phyloP scores from a whole-genome alignment of 2,329 filamentous ascomycete species.

The Fusarium albidum region DNA sequence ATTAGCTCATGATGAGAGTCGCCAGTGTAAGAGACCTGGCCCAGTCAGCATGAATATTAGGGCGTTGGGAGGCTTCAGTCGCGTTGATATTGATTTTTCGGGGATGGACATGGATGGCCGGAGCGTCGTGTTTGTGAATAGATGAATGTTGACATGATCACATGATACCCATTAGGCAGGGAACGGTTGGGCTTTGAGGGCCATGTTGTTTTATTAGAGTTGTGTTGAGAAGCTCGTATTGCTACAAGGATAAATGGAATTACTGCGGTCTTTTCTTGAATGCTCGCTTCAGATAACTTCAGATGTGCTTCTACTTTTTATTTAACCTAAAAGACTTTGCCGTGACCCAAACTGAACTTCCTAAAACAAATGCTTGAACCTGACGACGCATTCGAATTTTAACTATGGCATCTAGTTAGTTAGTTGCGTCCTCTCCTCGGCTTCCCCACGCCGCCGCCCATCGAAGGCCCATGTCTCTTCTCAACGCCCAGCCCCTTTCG shows the following conservation, averaged over 20 bases:
- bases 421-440: slow-evolving; percentile 46
- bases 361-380: slow-evolving; percentile 35
- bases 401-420: slow-evolving; percentile 41
- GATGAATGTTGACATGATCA: slow-evolving; percentile 23
- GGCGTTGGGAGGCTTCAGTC: slow-evolving; percentile 26
- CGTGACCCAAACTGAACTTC: slow-evolving; percentile 29
- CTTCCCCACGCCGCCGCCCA: slow-evolving; percentile 51
- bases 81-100: slow-evolving; percentile 12
- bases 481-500: slow-evolving; percentile 60
- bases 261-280: neutral
- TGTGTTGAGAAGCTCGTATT: neutral
- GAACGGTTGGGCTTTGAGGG: slow-evolving; percentile 14
- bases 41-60: slow-evolving; percentile 1
- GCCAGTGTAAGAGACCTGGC: slow-evolving; percentile 2
- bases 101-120: slow-evolving; percentile 8
- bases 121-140: slow-evolving; percentile 2
- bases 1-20: neutral
- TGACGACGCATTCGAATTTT: slow-evolving; percentile 41
- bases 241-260: neutral
- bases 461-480: slow-evolving; percentile 53
- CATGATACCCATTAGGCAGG: slow-evolving; percentile 38
- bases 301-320: slow-evolving; percentile 29
- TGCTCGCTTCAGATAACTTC: neutral
- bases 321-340: slow-evolving; percentile 24
- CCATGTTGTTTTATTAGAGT: neutral